Percentiles rank a stretch among this genome's conserved stretches.
Conservation (phyloP, 768 basidiomycete genomes). For the Phaeotremella skinneri region DNA sequence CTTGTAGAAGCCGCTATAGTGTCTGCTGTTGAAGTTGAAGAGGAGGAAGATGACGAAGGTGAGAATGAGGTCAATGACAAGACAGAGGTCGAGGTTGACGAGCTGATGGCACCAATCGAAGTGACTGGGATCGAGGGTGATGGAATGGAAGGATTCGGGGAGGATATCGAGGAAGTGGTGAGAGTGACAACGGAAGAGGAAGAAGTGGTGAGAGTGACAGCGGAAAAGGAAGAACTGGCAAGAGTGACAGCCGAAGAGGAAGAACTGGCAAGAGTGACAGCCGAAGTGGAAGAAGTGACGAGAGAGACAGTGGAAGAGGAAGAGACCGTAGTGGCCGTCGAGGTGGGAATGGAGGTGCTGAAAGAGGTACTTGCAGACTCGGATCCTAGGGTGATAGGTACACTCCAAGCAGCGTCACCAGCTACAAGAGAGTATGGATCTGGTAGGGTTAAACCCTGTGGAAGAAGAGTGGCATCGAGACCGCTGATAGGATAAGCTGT, state of each 20-base stretch:
- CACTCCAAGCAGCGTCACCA: conserved; percentile 8
- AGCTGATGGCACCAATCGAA: too few species aligned
- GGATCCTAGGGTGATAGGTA: conserved; percentile 3
- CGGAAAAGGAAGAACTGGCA: not conserved
- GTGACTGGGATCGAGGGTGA: too few species aligned
- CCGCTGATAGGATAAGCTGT: conserved; percentile 14
- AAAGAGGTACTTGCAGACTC: conserved; percentile 1
- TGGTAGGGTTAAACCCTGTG: conserved; percentile 23
- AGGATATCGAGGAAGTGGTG: too few species aligned
- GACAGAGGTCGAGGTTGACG: too few species aligned
- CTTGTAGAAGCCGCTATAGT: too few species aligned
- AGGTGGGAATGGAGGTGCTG: not conserved
- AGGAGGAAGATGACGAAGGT: too few species aligned
- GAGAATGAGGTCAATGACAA: too few species aligned
- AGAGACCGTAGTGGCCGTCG: not conserved
- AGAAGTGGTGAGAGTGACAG: not conserved
- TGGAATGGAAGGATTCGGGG: too few species aligned
- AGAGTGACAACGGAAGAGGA: not conserved
- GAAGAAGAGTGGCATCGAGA: conserved; percentile 13
- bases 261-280: not conserved
- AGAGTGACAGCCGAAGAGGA: not conserved
- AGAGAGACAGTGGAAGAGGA: conserved; percentile 3
- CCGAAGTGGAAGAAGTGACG: not conserved
- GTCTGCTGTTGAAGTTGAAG: too few species aligned
- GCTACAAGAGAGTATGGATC: conserved; percentile 10